Percentiles rank a stretch among this genome's conserved stretches.
phyloP scores from a whole-genome alignment of 164 flowering plant species.

The Chimonanthus praecox region DNA sequence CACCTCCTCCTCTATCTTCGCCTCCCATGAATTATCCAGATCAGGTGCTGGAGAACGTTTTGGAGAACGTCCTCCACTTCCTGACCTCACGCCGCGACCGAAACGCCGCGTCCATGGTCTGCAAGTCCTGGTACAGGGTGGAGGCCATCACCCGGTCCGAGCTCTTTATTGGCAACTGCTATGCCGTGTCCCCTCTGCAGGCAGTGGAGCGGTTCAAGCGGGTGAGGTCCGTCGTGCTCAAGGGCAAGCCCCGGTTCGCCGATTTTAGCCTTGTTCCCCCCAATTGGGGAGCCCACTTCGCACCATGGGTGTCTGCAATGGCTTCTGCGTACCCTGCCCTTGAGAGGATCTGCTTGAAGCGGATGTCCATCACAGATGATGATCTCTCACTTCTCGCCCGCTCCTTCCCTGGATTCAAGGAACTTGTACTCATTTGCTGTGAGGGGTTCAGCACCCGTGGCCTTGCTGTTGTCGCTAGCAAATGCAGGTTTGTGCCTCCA shows the following conservation, averaged over 20 bases:
- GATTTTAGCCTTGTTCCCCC: conserved; percentile 70
- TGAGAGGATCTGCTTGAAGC: conserved; percentile 63
- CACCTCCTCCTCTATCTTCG: conserved; percentile 15
- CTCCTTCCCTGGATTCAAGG: conserved; percentile 50
- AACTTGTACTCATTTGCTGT: conserved; percentile 69
- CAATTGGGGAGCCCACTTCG: conserved; percentile 78
- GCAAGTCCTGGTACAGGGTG: conserved; percentile 72
- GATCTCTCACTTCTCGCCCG: conserved; percentile 52
- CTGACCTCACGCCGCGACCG: conserved; percentile 66
- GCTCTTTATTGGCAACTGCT: conserved; percentile 84
- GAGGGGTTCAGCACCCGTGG: conserved; percentile 83
- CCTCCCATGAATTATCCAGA: conserved; percentile 23
- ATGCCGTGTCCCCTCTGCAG: conserved; percentile 55
- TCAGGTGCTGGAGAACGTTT: conserved; percentile 75
- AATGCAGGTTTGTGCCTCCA: conserved; percentile 49
- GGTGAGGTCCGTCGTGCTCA: conserved; percentile 47
- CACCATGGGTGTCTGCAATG: conserved; percentile 56
- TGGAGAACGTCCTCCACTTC: conserved; percentile 76
- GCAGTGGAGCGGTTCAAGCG: conserved; percentile 45
- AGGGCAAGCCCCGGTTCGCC: conserved; percentile 85
- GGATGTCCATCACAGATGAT: conserved; percentile 66
- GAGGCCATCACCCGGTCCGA: conserved; percentile 73
- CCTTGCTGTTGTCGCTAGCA: conserved; percentile 53
- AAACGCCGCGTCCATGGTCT: conserved; percentile 75
- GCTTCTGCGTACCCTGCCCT: conserved; percentile 43